phyloP scores from a whole-genome alignment of 306 rosid species.

The Castanospermum australe region DNA sequence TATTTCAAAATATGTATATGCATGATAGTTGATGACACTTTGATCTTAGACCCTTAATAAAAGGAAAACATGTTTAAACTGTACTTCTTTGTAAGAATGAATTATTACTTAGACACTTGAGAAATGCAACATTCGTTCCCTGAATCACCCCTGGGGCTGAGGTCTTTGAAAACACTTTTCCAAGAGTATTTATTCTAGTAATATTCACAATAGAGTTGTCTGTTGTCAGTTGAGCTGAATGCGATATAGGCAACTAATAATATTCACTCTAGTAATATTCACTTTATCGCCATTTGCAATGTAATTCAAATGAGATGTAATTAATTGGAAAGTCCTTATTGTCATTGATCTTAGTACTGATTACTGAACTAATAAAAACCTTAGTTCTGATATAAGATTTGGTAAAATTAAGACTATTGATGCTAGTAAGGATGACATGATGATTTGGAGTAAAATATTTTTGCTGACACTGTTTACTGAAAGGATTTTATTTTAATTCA shows the following conservation, averaged over 20 bases:
- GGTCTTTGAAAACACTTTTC: neutral
- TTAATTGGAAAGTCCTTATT: neutral
- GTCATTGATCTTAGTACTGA: neutral
- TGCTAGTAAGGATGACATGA: too few relatives aligned
- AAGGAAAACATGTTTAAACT: conserved; percentile 6
- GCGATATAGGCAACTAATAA: neutral
- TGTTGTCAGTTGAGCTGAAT: neutral
- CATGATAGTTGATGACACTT: neutral
- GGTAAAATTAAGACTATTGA: too few relatives aligned
- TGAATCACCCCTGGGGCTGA: neutral
- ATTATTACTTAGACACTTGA: neutral
- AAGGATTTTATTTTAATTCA: too few relatives aligned
- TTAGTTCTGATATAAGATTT: too few relatives aligned
- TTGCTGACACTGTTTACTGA: too few relatives aligned
- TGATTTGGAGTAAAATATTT: too few relatives aligned
- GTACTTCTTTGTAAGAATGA: neutral
- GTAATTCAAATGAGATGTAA: neutral
- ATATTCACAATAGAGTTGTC: neutral
- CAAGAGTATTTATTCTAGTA: neutral
- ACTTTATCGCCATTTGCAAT: neutral
- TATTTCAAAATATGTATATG: neutral
- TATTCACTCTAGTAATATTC: too few relatives aligned
- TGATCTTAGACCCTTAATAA: neutral
- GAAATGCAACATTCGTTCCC: neutral
- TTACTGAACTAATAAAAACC: neutral